Evolutionary conservation across 495 filamentous ascomycete species (phyloP).

Genomic region (Schizothecium vesticola): DNA sequence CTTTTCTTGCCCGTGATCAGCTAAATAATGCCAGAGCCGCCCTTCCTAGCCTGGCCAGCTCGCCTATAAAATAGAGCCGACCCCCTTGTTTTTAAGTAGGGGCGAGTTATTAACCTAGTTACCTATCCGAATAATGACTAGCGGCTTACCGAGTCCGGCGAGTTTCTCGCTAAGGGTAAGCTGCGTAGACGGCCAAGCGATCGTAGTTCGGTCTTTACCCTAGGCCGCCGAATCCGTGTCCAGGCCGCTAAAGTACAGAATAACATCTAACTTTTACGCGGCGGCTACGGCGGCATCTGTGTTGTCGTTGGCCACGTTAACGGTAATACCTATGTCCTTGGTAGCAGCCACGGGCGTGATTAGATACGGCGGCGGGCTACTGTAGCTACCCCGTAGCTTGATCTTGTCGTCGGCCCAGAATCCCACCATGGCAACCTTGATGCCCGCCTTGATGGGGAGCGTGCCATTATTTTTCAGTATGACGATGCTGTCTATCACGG

Average conservation of each 20-base stretch:
- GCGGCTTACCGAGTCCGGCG: slow-evolving; percentile 28
- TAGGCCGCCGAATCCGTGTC: slow-evolving; percentile 34
- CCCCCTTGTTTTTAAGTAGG: slow-evolving; percentile 42
- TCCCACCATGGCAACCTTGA: slow-evolving; percentile 32
- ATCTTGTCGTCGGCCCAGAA: slow-evolving; percentile 29
- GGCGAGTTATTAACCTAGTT: slow-evolving; percentile 49
- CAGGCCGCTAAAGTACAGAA: slow-evolving; percentile 37
- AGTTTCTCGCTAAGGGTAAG: slow-evolving; percentile 31
- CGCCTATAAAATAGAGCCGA: slow-evolving; percentile 46
- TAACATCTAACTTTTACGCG: slow-evolving; percentile 30
- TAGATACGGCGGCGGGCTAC: slow-evolving; percentile 31
- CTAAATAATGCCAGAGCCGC: slow-evolving; percentile 45
- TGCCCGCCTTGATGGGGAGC: slow-evolving; percentile 25
- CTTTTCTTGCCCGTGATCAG: slow-evolving; percentile 46
- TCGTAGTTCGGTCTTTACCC: slow-evolving; percentile 30
- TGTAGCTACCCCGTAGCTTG: slow-evolving; percentile 36
- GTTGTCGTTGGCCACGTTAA: too few species aligned
- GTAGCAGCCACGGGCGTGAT: slow-evolving; percentile 29
- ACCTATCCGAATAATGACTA: slow-evolving; percentile 40
- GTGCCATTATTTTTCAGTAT: slow-evolving; percentile 33
- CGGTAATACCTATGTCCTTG: slow-evolving; percentile 19
- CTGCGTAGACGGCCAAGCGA: slow-evolving; percentile 37
- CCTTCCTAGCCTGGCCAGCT: slow-evolving; percentile 51
- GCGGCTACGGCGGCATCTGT: slow-evolving; percentile 43
- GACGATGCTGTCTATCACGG: slow-evolving; percentile 29